These are phyloP conservation scores for Begonia fuchsioides DNA, from an alignment of 306 rosid species.

Conservation along the genomic window DNA sequence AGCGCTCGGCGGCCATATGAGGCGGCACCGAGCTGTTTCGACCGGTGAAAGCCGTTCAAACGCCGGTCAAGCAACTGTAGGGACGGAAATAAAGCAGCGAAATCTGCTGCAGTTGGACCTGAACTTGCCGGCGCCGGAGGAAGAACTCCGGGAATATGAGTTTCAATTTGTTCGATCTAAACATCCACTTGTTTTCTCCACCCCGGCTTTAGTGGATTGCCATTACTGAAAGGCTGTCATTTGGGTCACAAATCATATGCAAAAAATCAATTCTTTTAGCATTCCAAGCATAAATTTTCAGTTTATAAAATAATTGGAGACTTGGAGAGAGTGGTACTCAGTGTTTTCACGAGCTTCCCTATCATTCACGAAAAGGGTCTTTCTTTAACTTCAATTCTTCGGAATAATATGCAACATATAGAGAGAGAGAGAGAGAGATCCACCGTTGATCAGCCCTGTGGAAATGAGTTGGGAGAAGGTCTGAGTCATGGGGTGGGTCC, in stretches of 20 bases:
- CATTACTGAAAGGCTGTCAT: constrained; percentile 27
- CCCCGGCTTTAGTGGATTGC: constrained; percentile 73
- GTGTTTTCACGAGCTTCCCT: too few relatives aligned
- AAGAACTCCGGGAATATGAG: constrained; percentile 27
- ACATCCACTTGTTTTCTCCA: constrained; percentile 34
- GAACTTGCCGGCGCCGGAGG: constrained; percentile 90
- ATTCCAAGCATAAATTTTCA: too few relatives aligned
- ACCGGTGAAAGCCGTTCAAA: not conserved
- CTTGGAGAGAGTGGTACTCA: too few relatives aligned
- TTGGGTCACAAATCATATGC: not conserved
- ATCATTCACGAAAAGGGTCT: too few relatives aligned
- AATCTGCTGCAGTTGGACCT: constrained; percentile 59
- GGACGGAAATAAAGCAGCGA: constrained; percentile 15
- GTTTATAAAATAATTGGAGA: too few relatives aligned
- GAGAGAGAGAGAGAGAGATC: too few relatives aligned
- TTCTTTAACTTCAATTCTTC: too few relatives aligned
- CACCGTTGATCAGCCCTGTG: too few relatives aligned
- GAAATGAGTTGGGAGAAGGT: too few relatives aligned
- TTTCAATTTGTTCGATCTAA: constrained; percentile 34
- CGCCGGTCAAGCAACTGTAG: not conserved
- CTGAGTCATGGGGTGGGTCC: too few relatives aligned
- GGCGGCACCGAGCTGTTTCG: constrained; percentile 43
- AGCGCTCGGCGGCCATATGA: constrained; percentile 95
- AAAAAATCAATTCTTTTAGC: not conserved
- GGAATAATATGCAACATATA: too few relatives aligned